These are phyloP conservation scores for Hygrocybe coccinea DNA, from an alignment of 768 basidiomycete genomes.

Conservation along the genomic window DNA sequence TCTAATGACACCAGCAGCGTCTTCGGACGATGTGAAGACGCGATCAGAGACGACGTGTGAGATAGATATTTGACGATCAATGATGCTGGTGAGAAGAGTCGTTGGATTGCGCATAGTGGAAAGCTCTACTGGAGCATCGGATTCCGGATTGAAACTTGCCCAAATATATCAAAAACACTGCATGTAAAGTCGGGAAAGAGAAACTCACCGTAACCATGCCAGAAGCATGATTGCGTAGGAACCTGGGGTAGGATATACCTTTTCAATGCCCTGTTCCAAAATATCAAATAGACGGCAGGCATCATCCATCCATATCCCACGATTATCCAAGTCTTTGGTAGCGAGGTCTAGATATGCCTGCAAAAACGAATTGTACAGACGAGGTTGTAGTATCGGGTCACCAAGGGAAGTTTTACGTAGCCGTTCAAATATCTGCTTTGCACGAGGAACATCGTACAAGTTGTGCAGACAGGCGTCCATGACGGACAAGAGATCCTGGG, in stretches of 20 bases:
- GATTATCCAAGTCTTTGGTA: conserved; percentile 39
- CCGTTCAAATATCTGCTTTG: conserved; percentile 64
- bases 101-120: conserved; percentile 20
- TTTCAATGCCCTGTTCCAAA: conserved; percentile 47
- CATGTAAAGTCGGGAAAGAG: background rate
- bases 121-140: conserved; percentile 17
- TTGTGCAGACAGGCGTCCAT: conserved; percentile 82
- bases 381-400: conserved; percentile 35
- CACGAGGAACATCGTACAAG: conserved; percentile 70
- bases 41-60: conserved; percentile 54
- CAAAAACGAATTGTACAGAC: conserved; percentile 65
- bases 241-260: conserved; percentile 44
- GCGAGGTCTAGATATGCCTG: conserved; percentile 62
- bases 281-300: conserved; percentile 55
- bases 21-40: conserved; percentile 48
- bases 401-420: conserved; percentile 38
- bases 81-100: conserved; percentile 41
- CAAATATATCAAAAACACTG: conserved; percentile 1
- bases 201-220: conserved; percentile 49
- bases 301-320: conserved; percentile 55
- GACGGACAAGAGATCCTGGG: conserved; percentile 67
- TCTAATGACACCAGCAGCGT: conserved; percentile 52
- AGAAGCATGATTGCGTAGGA: conserved; percentile 71
- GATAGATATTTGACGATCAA: conserved; percentile 47
- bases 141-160: conserved; percentile 38